Evolutionary conservation across 2,329 filamentous ascomycete genomes (phyloP).

Genomic region (Aspergillus nomiae): DNA sequence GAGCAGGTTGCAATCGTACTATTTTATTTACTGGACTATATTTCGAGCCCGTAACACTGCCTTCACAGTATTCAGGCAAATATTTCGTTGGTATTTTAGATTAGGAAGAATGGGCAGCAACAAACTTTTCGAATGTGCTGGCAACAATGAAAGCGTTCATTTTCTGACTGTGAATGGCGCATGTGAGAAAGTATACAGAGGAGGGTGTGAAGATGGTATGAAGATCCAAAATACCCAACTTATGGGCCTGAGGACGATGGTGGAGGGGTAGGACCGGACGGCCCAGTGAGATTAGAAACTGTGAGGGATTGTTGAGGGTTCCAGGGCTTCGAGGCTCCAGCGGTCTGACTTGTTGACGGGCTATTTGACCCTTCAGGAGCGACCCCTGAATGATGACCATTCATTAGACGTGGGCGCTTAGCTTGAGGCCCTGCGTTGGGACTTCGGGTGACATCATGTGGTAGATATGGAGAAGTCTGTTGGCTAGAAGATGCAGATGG

Average conservation of each 20-base stretch:
- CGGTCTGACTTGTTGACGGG: conserved; percentile 8
- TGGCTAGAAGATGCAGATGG: conserved; percentile 30
- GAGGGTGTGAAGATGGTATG: not conserved
- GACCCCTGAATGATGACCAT: conserved; percentile 21
- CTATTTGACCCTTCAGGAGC: conserved; percentile 3
- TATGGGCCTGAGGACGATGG: conserved; percentile 14
- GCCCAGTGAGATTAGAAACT: conserved; percentile 27
- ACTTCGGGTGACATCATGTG: conserved; percentile 26
- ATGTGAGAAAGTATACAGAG: not conserved
- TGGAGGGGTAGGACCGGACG: conserved; percentile 29
- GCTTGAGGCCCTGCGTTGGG: conserved; percentile 25
- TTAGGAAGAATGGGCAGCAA: not conserved
- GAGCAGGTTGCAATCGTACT: not conserved
- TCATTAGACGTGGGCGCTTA: conserved; percentile 42
- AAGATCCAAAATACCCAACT: not conserved
- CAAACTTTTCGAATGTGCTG: not conserved
- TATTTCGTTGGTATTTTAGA: not conserved
- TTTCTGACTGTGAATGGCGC: not conserved
- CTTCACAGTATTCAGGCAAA: not conserved
- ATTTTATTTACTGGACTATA: not conserved
- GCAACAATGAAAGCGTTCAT: not conserved
- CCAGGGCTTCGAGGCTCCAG: conserved; percentile 14
- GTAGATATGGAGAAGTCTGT: conserved; percentile 33
- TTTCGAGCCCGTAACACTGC: not conserved
- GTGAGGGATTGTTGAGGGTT: conserved; percentile 17